These are phyloP conservation scores for Harringtonia aguacate DNA, from an alignment of 2,329 filamentous ascomycete species.

Conservation along the genomic window DNA sequence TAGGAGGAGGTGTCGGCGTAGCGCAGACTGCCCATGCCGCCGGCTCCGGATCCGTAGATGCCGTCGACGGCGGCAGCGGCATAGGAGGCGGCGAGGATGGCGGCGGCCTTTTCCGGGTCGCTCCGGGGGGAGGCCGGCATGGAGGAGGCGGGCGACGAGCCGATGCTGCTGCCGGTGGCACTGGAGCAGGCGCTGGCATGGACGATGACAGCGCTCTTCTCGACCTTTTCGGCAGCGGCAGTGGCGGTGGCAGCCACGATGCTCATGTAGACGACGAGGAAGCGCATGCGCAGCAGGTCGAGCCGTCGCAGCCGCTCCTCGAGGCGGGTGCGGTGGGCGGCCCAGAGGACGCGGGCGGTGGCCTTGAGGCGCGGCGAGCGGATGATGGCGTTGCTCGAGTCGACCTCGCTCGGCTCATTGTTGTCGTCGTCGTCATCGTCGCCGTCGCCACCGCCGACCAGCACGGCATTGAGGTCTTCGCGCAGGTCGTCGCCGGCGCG, in stretches of 20 bases:
- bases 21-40: too few relatives aligned
- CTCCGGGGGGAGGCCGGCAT: slow-evolving; percentile 11
- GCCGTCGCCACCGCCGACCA: slow-evolving; percentile 33
- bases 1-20: not conserved
- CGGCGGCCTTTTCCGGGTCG: slow-evolving; percentile 20
- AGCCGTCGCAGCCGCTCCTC: slow-evolving; percentile 48
- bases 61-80: slow-evolving; percentile 6
- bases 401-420: too few relatives aligned
- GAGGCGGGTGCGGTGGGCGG: slow-evolving; percentile 38
- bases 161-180: not conserved
- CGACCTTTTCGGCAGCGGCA: slow-evolving; percentile 24
- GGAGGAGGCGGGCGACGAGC: slow-evolving; percentile 3
- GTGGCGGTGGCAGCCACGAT: slow-evolving; percentile 33
- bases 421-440: not conserved
- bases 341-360: slow-evolving; percentile 46
- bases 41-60: too few relatives aligned
- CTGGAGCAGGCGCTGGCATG: slow-evolving; percentile 12
- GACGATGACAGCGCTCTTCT: too few relatives aligned
- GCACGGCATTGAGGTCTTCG: slow-evolving; percentile 43
- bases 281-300: slow-evolving; percentile 53
- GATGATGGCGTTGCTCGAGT: not conserved
- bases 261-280: slow-evolving; percentile 54
- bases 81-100: slow-evolving; percentile 5
- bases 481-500: slow-evolving; percentile 48
- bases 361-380: slow-evolving; percentile 26